A percentile compares a stretch with the other conserved stretches of the same genome.
phyloP scores from a whole-genome alignment of 495 filamentous ascomycete genomes.

The Penicillium manginii region DNA sequence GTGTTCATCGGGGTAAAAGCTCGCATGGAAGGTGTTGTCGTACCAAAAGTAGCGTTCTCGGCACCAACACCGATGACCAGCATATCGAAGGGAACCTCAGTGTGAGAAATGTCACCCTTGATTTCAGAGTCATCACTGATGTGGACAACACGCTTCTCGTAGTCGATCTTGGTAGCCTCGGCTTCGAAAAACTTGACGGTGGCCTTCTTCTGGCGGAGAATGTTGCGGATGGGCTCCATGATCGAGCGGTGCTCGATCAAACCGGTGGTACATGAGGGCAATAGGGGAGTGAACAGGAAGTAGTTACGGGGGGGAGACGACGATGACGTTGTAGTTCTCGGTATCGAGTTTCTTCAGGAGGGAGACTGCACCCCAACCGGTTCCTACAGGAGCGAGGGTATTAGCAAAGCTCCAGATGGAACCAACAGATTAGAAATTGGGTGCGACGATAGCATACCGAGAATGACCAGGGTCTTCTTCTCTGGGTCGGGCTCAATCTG shows the following conservation, averaged over 20 bases:
- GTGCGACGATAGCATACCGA: slow-evolving; percentile 64
- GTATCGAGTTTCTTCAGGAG: slow-evolving; percentile 98
- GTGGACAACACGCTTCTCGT: slow-evolving; percentile 81
- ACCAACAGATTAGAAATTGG: neutral
- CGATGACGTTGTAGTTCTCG: slow-evolving; percentile 96
- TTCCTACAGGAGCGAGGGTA: slow-evolving; percentile 58
- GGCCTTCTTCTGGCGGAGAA: slow-evolving; percentile 89
- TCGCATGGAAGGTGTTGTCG: slow-evolving; percentile 21
- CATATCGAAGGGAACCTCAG: slow-evolving; percentile 97
- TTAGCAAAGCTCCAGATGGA: slow-evolving; percentile 16
- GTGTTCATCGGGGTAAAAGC: neutral
- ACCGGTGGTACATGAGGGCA: slow-evolving; percentile 96
- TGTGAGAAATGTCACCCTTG: slow-evolving; percentile 79
- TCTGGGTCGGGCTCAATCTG: slow-evolving; percentile 78
- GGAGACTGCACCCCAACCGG: slow-evolving; percentile 95
- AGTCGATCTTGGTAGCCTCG: slow-evolving; percentile 95
- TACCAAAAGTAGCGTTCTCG: slow-evolving; percentile 97
- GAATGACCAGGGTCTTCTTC: slow-evolving; percentile 97
- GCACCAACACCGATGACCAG: slow-evolving; percentile 95
- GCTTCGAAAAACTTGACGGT: slow-evolving; percentile 97
- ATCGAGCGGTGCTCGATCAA: slow-evolving; percentile 98
- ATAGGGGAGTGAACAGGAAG: slow-evolving; percentile 98
- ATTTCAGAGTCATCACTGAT: slow-evolving; percentile 93
- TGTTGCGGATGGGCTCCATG: slow-evolving; percentile 97
- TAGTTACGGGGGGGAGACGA: slow-evolving; percentile 96